Conservation (phyloP, 768 basidiomycete genomes). For the Clitopilus passeckerianus region DNA sequence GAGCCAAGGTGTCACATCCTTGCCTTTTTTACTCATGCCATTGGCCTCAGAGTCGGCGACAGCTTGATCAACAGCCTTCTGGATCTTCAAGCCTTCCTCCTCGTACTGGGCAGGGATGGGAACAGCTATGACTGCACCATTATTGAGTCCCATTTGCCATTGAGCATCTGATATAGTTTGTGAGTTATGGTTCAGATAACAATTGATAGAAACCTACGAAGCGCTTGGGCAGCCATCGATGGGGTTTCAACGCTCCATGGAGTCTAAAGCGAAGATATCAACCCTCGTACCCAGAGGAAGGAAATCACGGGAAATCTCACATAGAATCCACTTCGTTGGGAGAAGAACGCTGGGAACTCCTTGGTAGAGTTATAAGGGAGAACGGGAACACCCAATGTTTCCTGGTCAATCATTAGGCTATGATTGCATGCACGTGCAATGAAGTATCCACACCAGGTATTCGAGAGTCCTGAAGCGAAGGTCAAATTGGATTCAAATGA, state of each 20-base stretch:
- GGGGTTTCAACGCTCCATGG: conserved; percentile 75
- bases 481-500: not conserved
- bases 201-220: conserved; percentile 44
- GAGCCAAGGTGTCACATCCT: conserved; percentile 95
- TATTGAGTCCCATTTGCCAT: conserved; percentile 62
- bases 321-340: conserved; percentile 75
- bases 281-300: not conserved
- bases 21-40: conserved; percentile 76
- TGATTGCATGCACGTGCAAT: not conserved
- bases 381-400: conserved; percentile 93
- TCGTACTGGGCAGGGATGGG: conserved; percentile 85
- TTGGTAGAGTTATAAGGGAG: conserved; percentile 67
- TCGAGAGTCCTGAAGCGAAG: conserved; percentile 60
- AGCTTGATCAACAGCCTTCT: conserved; percentile 79
- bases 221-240: conserved; percentile 61
- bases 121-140: conserved; percentile 79
- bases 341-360: conserved; percentile 96
- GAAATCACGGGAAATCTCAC: conserved; percentile 29
- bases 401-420: conserved; percentile 38
- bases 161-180: conserved; percentile 50
- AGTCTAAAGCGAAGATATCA: conserved; percentile 38
- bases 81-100: conserved; percentile 59
- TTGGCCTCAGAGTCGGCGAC: conserved; percentile 77
- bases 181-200: not conserved
- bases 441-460: conserved; percentile 50